Evolutionary conservation across 768 basidiomycete species (phyloP), one percentile per base, ranked within the genome.

Genomic region (Lactarius akahatsu): DNA sequence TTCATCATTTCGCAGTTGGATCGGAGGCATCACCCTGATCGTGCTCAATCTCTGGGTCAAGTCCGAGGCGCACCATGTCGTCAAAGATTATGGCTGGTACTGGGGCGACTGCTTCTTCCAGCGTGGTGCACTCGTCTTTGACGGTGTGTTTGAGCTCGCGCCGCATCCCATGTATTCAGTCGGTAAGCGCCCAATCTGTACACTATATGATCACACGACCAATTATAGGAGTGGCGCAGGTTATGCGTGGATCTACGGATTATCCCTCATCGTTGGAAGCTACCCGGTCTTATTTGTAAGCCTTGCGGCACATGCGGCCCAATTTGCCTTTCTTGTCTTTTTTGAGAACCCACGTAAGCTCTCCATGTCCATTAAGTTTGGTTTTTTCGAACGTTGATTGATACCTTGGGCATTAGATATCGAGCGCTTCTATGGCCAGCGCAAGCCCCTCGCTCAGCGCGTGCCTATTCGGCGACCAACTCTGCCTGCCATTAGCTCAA

Each of bases 1-100:
- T 10, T 55, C 40, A 10, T 40, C 30, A 10, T 18, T 1, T 36
- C 28, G 11, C 64, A 93, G 93, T 71, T 99, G 96, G 96, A 77
- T 90, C 55, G 89, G 90, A 26, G 97, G 97, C 5, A 75, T 92
- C 66, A 83, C 85, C 0, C 80, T 99, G 30, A 94, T 98, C 74
- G 84, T 83, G 26, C 98, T 98, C 82, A 98, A 99, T 76, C 83
- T 98, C 41, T 98, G 96, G 95, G 94, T 99, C 69, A 99, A 99
- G 75, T 92, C 91, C 2, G 96, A 98, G 74, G 97, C 97, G 0
- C 97, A 99, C 75, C 85, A 94, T 62, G 94, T 98, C 58, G 95
- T 98, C 67, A 98, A 97, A 72, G 96, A 98, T 73, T 98, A 96
- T 71, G 96, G 95, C 18, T 98, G 94, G 95, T 98, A 95, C 76